These are phyloP conservation scores for Serendipita indica DNA, from an alignment of 768 basidiomycete species.

Conservation along the genomic window DNA sequence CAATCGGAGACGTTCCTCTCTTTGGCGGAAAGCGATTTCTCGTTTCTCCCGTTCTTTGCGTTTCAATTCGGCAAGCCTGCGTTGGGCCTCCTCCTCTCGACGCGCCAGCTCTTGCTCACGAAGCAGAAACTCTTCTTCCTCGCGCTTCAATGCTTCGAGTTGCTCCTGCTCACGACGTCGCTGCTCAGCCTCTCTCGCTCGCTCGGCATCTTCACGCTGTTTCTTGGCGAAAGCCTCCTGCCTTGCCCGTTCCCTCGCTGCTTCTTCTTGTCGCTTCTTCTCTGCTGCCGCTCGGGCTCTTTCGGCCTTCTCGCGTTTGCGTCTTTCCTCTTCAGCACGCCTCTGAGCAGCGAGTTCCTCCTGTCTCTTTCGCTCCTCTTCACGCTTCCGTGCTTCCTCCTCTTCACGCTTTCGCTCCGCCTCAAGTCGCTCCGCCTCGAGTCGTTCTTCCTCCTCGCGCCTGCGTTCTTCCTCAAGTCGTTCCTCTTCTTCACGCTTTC, in stretches of 20 bases:
- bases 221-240: neutral
- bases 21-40: too few relatives aligned
- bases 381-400: neutral
- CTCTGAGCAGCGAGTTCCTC: neutral
- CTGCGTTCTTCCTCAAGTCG: neutral
- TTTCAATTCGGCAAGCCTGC: too few relatives aligned
- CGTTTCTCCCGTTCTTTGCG: too few relatives aligned
- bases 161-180: neutral
- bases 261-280: neutral
- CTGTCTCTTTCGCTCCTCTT: slow-evolving; percentile 4
- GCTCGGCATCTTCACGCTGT: neutral
- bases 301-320: neutral
- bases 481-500: neutral
- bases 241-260: neutral
- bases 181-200: neutral
- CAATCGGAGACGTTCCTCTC: too few relatives aligned
- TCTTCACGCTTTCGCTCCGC: too few relatives aligned
- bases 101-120: neutral
- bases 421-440: neutral
- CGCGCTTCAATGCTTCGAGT: neutral
- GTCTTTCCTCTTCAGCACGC: neutral
- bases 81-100: neutral
- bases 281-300: neutral
- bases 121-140: neutral
- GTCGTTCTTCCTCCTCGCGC: neutral